A percentile compares a stretch with the other conserved stretches of the same genome.
These are phyloP conservation scores for Macrophomina pseudophaseolina DNA, from an alignment of 2,329 filamentous ascomycete species.

Conservation along the genomic window DNA sequence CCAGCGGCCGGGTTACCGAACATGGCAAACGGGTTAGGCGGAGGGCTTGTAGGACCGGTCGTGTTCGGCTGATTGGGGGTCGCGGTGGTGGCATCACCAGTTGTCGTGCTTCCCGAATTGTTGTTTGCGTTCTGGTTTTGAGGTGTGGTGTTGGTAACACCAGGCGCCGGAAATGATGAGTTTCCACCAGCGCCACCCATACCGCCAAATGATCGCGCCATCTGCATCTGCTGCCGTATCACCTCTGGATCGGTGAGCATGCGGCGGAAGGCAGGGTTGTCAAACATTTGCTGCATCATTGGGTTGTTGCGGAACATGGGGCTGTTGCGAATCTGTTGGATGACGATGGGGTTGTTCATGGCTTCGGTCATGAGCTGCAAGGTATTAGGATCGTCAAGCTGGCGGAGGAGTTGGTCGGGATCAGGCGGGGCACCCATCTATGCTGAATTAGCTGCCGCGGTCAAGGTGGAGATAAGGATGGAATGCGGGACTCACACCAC, in stretches of 20 bases:
- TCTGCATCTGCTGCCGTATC: constrained; percentile 78
- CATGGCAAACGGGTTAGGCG: constrained; percentile 54
- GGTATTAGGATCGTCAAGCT: constrained; percentile 88
- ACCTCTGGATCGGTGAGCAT: constrained; percentile 93
- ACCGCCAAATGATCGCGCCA: constrained; percentile 71
- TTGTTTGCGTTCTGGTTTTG: constrained; percentile 33
- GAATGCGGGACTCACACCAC: constrained; percentile 71
- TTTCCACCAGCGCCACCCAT: constrained; percentile 43
- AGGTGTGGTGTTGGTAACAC: constrained; percentile 84
- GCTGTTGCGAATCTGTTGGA: constrained; percentile 74
- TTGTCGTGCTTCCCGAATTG: constrained; percentile 31
- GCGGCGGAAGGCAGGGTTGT: constrained; percentile 83
- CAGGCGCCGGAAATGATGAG: constrained; percentile 82
- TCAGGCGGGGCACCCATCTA: constrained; percentile 90
- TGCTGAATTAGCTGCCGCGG: constrained; percentile 48
- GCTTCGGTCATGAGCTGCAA: constrained; percentile 90
- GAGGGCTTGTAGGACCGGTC: constrained; percentile 36
- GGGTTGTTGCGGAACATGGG: constrained; percentile 87
- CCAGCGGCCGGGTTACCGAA: constrained; percentile 44
- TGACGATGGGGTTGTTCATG: constrained; percentile 90
- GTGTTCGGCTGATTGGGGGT: constrained; percentile 45
- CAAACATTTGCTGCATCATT: constrained; percentile 83
- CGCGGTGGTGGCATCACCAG: constrained; percentile 43
- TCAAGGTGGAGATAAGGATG: not conserved
- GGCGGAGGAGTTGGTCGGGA: constrained; percentile 78